A percentile compares a stretch with the other conserved stretches of the same genome.
Conservation (phyloP, 768 basidiomycete species). For the Auriscalpium microsporum region DNA sequence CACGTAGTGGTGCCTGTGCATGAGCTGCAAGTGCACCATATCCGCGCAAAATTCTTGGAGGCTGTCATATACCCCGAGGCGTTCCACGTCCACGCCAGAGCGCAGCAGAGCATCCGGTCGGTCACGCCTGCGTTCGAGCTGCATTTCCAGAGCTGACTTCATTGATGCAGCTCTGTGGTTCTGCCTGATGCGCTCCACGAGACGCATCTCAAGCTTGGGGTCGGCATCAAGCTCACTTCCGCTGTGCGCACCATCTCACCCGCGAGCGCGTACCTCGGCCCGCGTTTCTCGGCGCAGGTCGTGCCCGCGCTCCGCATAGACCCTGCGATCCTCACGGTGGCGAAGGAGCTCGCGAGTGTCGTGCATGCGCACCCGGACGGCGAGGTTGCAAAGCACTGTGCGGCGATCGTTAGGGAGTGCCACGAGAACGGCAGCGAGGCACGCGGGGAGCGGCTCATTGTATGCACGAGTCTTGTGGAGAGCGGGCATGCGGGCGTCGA, state of each 20-base stretch:
- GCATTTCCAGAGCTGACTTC: too few relatives aligned
- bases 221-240: slow-evolving; percentile 50
- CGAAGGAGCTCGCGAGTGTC: slow-evolving; percentile 46
- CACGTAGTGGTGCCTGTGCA: slow-evolving; percentile 43
- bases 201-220: slow-evolving; percentile 45
- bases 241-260: slow-evolving; percentile 55
- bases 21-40: slow-evolving; percentile 44
- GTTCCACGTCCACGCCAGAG: slow-evolving; percentile 35
- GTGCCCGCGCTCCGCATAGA: slow-evolving; percentile 43
- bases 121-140: neutral
- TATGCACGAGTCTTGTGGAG: slow-evolving; percentile 50
- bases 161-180: slow-evolving; percentile 37
- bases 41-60: slow-evolving; percentile 41
- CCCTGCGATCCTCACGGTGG: slow-evolving; percentile 41
- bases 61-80: slow-evolving; percentile 34
- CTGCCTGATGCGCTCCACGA: slow-evolving; percentile 37
- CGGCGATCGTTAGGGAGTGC: slow-evolving; percentile 44
- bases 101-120: slow-evolving; percentile 49
- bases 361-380: slow-evolving; percentile 39
- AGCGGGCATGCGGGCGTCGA: slow-evolving; percentile 40
- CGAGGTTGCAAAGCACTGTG: slow-evolving; percentile 47
- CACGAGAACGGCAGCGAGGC: slow-evolving; percentile 31
- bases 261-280: slow-evolving; percentile 46
- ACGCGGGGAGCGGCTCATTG: slow-evolving; percentile 42
- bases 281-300: slow-evolving; percentile 45